Conservation (phyloP, 2,329 filamentous ascomycete species). For the Thyridium curvatum region DNA sequence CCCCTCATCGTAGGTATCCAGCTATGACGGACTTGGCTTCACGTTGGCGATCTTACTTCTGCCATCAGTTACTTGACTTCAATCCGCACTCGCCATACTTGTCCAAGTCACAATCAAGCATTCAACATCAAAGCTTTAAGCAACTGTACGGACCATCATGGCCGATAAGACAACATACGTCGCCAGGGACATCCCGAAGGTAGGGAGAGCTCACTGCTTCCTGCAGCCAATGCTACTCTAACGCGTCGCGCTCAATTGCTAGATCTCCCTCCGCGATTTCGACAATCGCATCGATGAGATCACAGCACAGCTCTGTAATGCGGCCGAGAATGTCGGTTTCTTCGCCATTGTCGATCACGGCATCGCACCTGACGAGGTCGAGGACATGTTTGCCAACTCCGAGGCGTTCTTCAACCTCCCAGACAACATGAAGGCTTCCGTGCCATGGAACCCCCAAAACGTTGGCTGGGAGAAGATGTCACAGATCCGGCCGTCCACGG, state of each 20-base stretch:
- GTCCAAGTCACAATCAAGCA: no score
- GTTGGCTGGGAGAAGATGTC: constrained; percentile 52
- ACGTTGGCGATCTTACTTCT: no score
- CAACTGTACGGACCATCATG: no score
- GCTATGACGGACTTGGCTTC: no score
- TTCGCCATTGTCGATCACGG: constrained; percentile 48
- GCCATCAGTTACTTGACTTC: no score
- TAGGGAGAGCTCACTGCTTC: not conserved
- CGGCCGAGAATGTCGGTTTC: constrained; percentile 53
- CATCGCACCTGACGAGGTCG: constrained; percentile 33
- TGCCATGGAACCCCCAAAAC: constrained; percentile 42
- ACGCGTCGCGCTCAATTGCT: not conserved
- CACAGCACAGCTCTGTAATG: constrained; percentile 41
- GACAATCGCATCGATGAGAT: constrained; percentile 46
- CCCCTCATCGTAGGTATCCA: no score
- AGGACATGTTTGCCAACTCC: constrained; percentile 25
- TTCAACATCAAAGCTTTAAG: no score
- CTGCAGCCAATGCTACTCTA: no score
- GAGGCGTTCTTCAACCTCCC: constrained; percentile 46
- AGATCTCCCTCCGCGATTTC: constrained; percentile 50
- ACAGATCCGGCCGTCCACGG: constrained; percentile 49
- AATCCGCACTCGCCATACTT: no score
- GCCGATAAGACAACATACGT: constrained; percentile 8
- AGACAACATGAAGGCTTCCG: constrained; percentile 37
- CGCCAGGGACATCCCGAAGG: constrained; percentile 10